A percentile compares a stretch with the other conserved stretches of the same genome.
phyloP scores from a whole-genome alignment of 768 basidiomycete genomes.

The Tricholoma bakamatsutake region DNA sequence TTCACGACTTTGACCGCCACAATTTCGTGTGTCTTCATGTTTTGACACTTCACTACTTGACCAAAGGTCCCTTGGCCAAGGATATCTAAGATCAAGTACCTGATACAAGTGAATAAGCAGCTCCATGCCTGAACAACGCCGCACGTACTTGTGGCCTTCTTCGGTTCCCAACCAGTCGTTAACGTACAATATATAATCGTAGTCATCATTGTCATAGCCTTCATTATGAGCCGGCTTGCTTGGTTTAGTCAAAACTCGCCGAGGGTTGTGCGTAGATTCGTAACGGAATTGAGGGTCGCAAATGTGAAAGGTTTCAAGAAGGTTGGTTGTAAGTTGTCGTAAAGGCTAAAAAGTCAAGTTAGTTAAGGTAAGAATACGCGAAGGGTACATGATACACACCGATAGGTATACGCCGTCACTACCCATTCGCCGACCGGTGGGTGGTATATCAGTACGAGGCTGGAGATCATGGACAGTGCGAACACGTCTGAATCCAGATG shows the following conservation, averaged over 20 bases:
- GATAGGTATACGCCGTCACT: constrained; percentile 73
- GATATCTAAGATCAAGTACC: constrained; percentile 96
- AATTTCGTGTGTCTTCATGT: constrained; percentile 98
- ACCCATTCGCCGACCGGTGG: constrained; percentile 70
- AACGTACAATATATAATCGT: constrained; percentile 98
- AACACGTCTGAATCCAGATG: constrained; percentile 74
- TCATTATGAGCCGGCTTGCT: constrained; percentile 95
- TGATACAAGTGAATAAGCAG: constrained; percentile 23
- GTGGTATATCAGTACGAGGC: constrained; percentile 61
- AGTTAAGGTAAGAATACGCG: constrained; percentile 1
- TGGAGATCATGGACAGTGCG: constrained; percentile 72
- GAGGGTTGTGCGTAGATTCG: constrained; percentile 90
- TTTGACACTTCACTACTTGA: constrained; percentile 99
- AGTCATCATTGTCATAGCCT: constrained; percentile 97
- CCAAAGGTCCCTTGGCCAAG: constrained; percentile 99
- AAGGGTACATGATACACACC: constrained; percentile 41
- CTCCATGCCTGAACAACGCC: constrained; percentile 1
- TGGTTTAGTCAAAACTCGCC: constrained; percentile 95
- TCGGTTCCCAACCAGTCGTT: constrained; percentile 96
- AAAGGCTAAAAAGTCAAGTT: constrained; percentile 37
- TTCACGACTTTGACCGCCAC: constrained; percentile 99
- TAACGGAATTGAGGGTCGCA: constrained; percentile 96
- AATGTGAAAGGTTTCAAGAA: constrained; percentile 87
- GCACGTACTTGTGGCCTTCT: constrained; percentile 84
- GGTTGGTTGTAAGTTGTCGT: constrained; percentile 72